Percentiles rank a stretch among this genome's conserved stretches.
Conservation (phyloP, 1,139 yeast species). For the Lodderomyces jiufengensis region DNA sequence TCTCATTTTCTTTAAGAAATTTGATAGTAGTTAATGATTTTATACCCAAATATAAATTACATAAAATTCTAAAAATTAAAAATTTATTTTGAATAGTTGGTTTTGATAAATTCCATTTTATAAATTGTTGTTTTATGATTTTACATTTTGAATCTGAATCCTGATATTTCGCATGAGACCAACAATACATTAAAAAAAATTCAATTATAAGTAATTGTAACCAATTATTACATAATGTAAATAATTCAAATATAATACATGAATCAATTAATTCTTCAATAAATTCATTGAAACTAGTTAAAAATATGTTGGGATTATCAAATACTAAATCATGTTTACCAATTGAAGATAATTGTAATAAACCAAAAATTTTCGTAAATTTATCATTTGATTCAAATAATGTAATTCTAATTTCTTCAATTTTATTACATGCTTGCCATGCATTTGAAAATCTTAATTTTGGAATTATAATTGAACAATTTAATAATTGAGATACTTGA, state of each 20-base stretch:
- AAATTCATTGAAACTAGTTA: slow-evolving; percentile 31
- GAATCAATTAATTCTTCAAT: slow-evolving; percentile 33
- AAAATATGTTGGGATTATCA: slow-evolving; percentile 30
- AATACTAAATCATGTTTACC: slow-evolving; percentile 12
- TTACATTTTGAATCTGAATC: slow-evolving; percentile 7
- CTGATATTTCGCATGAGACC: slow-evolving; percentile 31
- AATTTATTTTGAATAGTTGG: slow-evolving; percentile 27
- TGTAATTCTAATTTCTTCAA: slow-evolving; percentile 14
- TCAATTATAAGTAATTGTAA: slow-evolving; percentile 25
- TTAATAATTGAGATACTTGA: slow-evolving; percentile 9
- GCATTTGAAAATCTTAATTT: slow-evolving; percentile 8
- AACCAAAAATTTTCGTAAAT: slow-evolving; percentile 13
- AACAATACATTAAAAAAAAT: slow-evolving; percentile 33
- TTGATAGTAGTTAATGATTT: background rate
- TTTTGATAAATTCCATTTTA: slow-evolving; percentile 20
- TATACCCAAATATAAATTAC: slow-evolving; percentile 31
- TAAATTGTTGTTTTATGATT: slow-evolving; percentile 13
- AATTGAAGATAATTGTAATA: slow-evolving; percentile 16
- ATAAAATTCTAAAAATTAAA: slow-evolving; percentile 29
- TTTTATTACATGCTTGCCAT: slow-evolving; percentile 14
- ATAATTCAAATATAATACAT: slow-evolving; percentile 21
- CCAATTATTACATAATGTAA: slow-evolving; percentile 14
- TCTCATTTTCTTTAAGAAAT: slow-evolving; percentile 15
- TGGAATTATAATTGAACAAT: slow-evolving; percentile 9
- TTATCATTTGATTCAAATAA: slow-evolving; percentile 8